These are phyloP conservation scores for Capsicum chinense DNA, from an alignment of 257 asterid genomes.

Conservation along the genomic window DNA sequence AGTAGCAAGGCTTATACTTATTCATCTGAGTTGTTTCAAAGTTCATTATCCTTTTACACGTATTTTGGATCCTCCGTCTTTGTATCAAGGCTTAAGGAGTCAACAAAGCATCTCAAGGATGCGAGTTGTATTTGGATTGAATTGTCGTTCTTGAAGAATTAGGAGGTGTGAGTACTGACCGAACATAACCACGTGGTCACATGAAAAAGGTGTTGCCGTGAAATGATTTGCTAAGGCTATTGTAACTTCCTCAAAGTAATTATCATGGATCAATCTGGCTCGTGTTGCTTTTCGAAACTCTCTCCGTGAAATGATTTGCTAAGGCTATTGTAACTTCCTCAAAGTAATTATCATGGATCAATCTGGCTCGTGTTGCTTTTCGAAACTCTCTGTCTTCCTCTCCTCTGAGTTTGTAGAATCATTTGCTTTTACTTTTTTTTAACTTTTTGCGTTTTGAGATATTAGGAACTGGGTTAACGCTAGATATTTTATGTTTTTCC, in stretches of 20 bases:
- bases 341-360: constrained; percentile 10
- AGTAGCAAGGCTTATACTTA: neutral
- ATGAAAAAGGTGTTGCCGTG: neutral
- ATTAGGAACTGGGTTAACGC: neutral
- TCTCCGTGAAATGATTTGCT: neutral
- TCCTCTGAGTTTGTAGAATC: neutral
- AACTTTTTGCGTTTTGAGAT: neutral
- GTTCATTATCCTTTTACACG: neutral
- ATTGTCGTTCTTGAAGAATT: neutral
- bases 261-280: constrained; percentile 1
- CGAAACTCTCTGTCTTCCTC: no score
- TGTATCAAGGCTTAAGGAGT: neutral
- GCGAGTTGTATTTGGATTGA: neutral
- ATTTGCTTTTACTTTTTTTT: neutral
- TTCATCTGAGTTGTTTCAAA: neutral
- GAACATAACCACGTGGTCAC: neutral
- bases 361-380: neutral
- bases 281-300: no score
- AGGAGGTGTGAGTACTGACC: neutral
- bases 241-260: neutral
- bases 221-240: neutral
- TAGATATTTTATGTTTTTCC: neutral
- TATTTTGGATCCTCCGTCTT: neutral
- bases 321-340: neutral
- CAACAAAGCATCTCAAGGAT: neutral